Base-by-base conservation (phyloP, 2,329 filamentous ascomycete genomes). In the Cercospora zeae-maydis region DNA sequence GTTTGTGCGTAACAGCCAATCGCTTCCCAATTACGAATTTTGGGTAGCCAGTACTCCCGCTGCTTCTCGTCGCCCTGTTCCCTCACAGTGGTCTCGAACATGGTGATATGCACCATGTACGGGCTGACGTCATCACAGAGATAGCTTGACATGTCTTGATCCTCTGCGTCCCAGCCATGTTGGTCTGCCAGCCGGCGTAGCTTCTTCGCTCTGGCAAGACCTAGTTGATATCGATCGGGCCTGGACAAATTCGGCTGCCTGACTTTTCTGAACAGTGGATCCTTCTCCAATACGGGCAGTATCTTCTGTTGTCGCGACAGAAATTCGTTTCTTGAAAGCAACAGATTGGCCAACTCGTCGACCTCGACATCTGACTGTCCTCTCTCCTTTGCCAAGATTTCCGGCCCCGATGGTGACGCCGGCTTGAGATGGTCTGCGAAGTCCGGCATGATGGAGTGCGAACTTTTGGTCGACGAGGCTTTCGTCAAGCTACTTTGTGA, bases 91-190 rank as follows among this genome's bases (percentile, higher is more conserved):
- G 80, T 78, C 68, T 78, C 73, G 65, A 83, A 83, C 81, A 84
- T 83, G 60, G 75, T 75, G 67, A 78, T 76, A 59, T 84, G 82
- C 45, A 85, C 75, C 70, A 80, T 78, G 68, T 81, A 84, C 3
- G 81, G 82, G 37, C 77, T 80, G 65, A 83, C 81, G 70, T 84
- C 82, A 63, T 84, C 82, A 45, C 79, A 78, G 9, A 84, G 75
- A 67, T 84, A 83, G 66, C 79, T 78, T 0, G 79, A 79, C 78
- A 84, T 83, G 54, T 76, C 75, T 61, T 80, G 79, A 62, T 84
- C 82, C n/a, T 81, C 79, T 31, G 75, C 69, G 63, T 78, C 76
- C 82, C 82, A 84, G 42, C 72, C 70, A 69, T 82, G 74, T 63
- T 80, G 75, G 55, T 79, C 75, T 7, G 75, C 74, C 21, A 82